Evolutionary conservation across 208 protist species (phyloP).

Genomic region (Trypanosomatidae sp.): DNA sequence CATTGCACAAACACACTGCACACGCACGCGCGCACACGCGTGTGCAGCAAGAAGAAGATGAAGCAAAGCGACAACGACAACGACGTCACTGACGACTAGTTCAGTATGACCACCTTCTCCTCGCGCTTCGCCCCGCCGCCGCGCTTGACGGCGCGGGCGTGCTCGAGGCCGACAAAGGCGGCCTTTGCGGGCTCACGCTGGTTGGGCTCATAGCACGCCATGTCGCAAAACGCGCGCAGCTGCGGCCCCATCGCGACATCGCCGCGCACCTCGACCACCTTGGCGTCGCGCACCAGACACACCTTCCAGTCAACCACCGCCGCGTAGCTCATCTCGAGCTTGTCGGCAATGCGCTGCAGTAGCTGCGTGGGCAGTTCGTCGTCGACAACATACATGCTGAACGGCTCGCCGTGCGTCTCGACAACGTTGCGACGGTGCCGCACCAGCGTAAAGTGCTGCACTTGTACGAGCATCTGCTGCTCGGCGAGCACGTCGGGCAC

Average conservation of each 20-base stretch:
- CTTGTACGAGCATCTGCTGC: slow-evolving; percentile 47
- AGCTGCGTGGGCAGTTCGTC: slow-evolving; percentile 38
- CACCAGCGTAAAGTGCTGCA: slow-evolving; percentile 70
- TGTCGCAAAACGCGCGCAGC: slow-evolving; percentile 30
- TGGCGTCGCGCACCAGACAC: slow-evolving; percentile 56
- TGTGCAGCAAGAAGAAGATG: background rate
- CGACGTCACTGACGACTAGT: too few relatives aligned
- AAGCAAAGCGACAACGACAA: too few relatives aligned
- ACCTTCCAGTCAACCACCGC: slow-evolving; percentile 79
- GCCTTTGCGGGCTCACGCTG: slow-evolving; percentile 39
- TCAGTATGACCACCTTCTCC: slow-evolving; percentile 72
- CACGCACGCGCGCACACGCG: background rate
- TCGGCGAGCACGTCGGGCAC: slow-evolving; percentile 20
- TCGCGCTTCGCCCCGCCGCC: slow-evolving; percentile 25
- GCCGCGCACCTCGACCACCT: slow-evolving; percentile 39
- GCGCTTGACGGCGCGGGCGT: slow-evolving; percentile 47
- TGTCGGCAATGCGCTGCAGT: slow-evolving; percentile 44
- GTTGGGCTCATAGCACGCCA: slow-evolving; percentile 39
- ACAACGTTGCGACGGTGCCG: slow-evolving; percentile 45
- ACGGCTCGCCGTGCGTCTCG: slow-evolving; percentile 74
- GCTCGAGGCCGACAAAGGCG: slow-evolving; percentile 80
- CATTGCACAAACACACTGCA: too few relatives aligned
- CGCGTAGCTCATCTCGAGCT: slow-evolving; percentile 52
- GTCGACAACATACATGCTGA: slow-evolving; percentile 62
- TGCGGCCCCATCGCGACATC: slow-evolving; percentile 51